Percentiles rank a stretch among this genome's conserved stretches.
Evolutionary conservation across 2,329 filamentous ascomycete species (phyloP).

Genomic region (Fusarium nurragi): DNA sequence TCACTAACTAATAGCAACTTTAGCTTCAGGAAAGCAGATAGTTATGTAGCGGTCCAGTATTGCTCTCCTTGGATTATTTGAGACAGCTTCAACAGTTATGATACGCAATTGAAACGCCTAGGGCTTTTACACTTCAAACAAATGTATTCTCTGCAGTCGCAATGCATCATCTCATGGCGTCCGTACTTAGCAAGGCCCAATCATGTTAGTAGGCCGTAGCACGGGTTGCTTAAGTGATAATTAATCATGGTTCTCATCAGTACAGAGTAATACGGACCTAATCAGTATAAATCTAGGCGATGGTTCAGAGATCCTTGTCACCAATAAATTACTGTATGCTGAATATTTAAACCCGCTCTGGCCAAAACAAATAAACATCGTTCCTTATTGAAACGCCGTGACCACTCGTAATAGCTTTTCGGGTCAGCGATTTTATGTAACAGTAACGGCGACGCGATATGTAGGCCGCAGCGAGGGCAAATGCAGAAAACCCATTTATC

Average conservation of each 20-base stretch:
- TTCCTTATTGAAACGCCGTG: no score
- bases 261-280: background rate
- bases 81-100: background rate
- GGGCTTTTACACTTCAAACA: background rate
- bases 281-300: background rate
- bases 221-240: background rate
- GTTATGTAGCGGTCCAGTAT: background rate
- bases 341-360: background rate
- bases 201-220: background rate
- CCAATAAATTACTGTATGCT: background rate
- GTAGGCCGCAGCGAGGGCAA: background rate
- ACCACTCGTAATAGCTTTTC: no score
- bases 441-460: background rate
- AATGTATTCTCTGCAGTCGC: background rate
- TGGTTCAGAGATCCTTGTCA: background rate
- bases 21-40: background rate
- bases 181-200: background rate
- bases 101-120: background rate
- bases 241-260: background rate
- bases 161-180: background rate
- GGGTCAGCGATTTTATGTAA: no score
- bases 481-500: background rate
- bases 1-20: background rate
- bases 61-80: background rate
- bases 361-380: background rate